Evolutionary conservation across 352 stramenopile genomes (phyloP).

Genomic region (Globisporangium recalcitrans): DNA sequence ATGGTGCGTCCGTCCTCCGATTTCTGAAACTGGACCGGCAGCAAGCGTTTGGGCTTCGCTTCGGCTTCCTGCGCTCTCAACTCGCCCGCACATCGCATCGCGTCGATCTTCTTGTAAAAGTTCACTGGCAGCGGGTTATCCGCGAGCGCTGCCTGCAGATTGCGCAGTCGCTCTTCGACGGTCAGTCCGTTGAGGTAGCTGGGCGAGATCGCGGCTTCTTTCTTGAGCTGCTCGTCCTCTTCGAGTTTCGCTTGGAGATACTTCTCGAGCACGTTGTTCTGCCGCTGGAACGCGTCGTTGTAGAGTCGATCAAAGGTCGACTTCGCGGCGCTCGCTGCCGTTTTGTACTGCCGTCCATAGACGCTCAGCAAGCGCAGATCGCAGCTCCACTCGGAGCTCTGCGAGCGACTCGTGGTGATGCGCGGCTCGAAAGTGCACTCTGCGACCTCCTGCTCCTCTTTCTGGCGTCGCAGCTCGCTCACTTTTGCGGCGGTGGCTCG

Average conservation of each 20-base stretch:
- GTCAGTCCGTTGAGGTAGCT: slow-evolving; percentile 48
- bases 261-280: slow-evolving; percentile 35
- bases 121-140: slow-evolving; percentile 39
- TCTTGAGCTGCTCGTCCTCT: slow-evolving; percentile 38
- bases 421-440: slow-evolving; percentile 53
- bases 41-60: slow-evolving; percentile 26
- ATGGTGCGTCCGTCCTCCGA: slow-evolving; percentile 36
- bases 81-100: slow-evolving; percentile 36
- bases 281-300: slow-evolving; percentile 42
- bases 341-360: slow-evolving; percentile 8
- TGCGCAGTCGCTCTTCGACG: slow-evolving; percentile 42
- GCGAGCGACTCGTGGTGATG: slow-evolving; percentile 15
- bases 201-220: slow-evolving; percentile 30
- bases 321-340: not conserved
- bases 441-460: slow-evolving; percentile 33
- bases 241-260: slow-evolving; percentile 34
- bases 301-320: slow-evolving; percentile 48
- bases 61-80: slow-evolving; percentile 26
- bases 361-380: slow-evolving; percentile 6
- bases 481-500: slow-evolving; percentile 22
- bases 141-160: slow-evolving; percentile 34
- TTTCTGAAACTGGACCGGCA: slow-evolving; percentile 28
- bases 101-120: slow-evolving; percentile 48
- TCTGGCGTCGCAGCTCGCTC: slow-evolving; percentile 26
- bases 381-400: slow-evolving; percentile 6